A percentile compares a stretch with the other conserved stretches of the same genome.
Evolutionary conservation across 441 rosid species (phyloP).

Genomic region (Gossypium laxum): DNA sequence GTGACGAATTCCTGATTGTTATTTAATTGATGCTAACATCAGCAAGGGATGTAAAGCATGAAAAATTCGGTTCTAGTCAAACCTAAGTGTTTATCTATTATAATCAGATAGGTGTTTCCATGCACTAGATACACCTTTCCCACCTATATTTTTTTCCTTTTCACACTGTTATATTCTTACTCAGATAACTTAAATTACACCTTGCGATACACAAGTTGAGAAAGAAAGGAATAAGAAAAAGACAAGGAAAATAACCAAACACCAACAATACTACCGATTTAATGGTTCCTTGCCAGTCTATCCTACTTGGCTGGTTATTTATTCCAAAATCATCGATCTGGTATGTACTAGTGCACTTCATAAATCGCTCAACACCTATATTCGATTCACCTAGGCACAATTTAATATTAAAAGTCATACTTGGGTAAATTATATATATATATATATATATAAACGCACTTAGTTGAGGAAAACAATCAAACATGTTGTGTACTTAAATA

Average conservation of each 20-base stretch:
- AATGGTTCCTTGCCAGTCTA: slow-evolving; percentile 9
- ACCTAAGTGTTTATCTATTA: slow-evolving; percentile 13
- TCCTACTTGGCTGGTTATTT: slow-evolving; percentile 4
- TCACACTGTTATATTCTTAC: neutral
- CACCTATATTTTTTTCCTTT: neutral
- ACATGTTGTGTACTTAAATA: slow-evolving; percentile 17
- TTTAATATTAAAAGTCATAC: neutral
- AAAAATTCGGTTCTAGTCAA: slow-evolving; percentile 17
- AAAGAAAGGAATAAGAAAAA: neutral
- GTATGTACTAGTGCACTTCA: slow-evolving; percentile 1
- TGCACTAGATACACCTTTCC: neutral
- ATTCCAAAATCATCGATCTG: slow-evolving; percentile 5
- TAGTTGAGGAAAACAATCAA: slow-evolving; percentile 22
- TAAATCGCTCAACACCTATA: slow-evolving; percentile 5
- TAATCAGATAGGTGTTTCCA: slow-evolving; percentile 4
- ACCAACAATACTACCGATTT: neutral
- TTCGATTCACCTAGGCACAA: neutral
- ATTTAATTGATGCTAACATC: slow-evolving; percentile 19
- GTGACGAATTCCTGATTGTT: slow-evolving; percentile 15
- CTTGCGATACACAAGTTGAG: neutral
- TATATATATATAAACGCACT: slow-evolving; percentile 5
- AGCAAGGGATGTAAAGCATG: slow-evolving; percentile 11
- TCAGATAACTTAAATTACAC: neutral
- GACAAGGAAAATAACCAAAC: neutral
- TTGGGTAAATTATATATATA: neutral